Evolutionary conservation across 1,284 basidiomycete species (phyloP), one percentile per base, ranked within the genome.

Genomic region (Boletus sp.): DNA sequence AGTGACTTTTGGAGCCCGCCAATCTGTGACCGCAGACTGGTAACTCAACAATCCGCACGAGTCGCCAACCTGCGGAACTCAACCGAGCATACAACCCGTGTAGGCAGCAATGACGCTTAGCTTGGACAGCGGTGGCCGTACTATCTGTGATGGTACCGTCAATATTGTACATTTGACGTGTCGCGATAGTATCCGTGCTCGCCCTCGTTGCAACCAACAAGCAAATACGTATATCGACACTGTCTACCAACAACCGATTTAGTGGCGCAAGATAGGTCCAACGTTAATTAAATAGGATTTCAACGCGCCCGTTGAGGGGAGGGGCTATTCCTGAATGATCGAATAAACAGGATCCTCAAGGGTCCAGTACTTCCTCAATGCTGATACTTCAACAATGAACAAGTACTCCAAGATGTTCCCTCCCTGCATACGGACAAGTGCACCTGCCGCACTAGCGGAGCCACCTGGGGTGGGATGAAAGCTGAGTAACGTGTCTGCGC

Each of bases 381-480:
- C 53, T 39, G 85, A 75, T 44, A 97, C 71, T 56, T 93, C 91
- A 55, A 97, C 87, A 65, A 98, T 85, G 73, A 99, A 99, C 57
- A 99, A 71, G 72, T 97, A 97, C 70, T 97, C 92, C 48, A 96
- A 69, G 26, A 88, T 88, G 57, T 84, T 85, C 48, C 86, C 92
- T 32, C 92, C 91, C 55, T 83, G 78, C 70, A 90, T 82, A 26
- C 78, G 73, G 51, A 99, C 84, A 22, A 99, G 86, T 58, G 96
- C 82, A 46, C 94, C 94, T 8, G 96, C 94, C 2, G 94, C 94
- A 55, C 83, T 84, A 4, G 96, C 96, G 14, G 94, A 97, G 7
- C 96, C 96, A 52, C 93, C 92, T 91, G 19, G 10, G 44, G 7
- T 44, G 50, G 23, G 27, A 14, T 20, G 45, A 35, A 30, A 19